Evolutionary conservation across 768 basidiomycete genomes (phyloP).

Genomic region (Coprinellus aureogranulatus): DNA sequence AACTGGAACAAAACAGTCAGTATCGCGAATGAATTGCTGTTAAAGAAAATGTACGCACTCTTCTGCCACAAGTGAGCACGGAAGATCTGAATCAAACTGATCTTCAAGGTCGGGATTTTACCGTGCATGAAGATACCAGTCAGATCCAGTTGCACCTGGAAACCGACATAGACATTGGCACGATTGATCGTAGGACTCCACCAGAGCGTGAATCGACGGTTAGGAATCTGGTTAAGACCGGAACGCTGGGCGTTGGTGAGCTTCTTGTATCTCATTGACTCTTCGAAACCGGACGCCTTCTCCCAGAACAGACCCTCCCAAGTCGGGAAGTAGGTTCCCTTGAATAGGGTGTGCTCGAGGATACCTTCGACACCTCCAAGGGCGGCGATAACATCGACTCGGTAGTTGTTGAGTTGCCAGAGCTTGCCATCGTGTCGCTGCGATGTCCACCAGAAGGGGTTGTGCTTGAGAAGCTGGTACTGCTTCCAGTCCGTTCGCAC

Average conservation of each 20-base stretch:
- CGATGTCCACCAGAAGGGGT: slow-evolving; percentile 99
- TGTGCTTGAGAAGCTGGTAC: slow-evolving; percentile 90
- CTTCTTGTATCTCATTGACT: slow-evolving; percentile 94
- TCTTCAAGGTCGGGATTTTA: slow-evolving; percentile 97
- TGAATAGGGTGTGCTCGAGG: slow-evolving; percentile 94
- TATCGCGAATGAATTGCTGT: slow-evolving; percentile 15
- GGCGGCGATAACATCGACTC: slow-evolving; percentile 98
- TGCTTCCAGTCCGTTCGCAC: slow-evolving; percentile 98
- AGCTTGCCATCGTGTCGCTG: slow-evolving; percentile 95
- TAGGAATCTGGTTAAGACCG: slow-evolving; percentile 96
- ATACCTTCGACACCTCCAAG: slow-evolving; percentile 96
- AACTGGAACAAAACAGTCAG: slow-evolving; percentile 41
- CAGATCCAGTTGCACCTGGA: slow-evolving; percentile 98
- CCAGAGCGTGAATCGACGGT: slow-evolving; percentile 99
- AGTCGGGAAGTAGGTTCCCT: slow-evolving; percentile 96
- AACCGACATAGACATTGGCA: slow-evolving; percentile 99
- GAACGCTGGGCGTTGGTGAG: slow-evolving; percentile 98
- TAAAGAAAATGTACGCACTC: slow-evolving; percentile 54
- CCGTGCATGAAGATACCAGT: slow-evolving; percentile 98
- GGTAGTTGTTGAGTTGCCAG: slow-evolving; percentile 97
- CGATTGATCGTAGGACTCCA: slow-evolving; percentile 99
- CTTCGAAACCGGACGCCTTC: slow-evolving; percentile 96
- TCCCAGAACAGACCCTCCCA: slow-evolving; percentile 99
- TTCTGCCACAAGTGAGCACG: slow-evolving; percentile 99
- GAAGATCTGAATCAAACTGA: slow-evolving; percentile 99